These are phyloP conservation scores for Marasmius tenuissimus DNA, from an alignment of 1,284 basidiomycete genomes.

Conservation along the genomic window DNA sequence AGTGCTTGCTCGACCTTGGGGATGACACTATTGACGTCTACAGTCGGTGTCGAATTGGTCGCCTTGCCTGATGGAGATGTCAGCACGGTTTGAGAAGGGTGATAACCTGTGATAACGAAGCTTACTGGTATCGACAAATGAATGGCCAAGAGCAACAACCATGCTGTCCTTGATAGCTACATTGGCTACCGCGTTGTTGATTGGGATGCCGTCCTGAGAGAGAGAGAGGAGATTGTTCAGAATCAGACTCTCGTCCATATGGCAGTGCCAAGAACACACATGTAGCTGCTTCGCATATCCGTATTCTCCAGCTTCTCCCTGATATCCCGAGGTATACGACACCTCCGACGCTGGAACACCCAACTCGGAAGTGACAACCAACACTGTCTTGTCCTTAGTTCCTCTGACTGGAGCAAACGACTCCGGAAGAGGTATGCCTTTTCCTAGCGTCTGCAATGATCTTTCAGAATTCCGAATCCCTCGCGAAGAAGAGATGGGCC, in stretches of 20 bases:
- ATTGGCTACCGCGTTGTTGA: conserved; percentile 51
- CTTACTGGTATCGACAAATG: conserved; percentile 48
- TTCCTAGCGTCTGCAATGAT: too few species aligned
- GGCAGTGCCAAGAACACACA: background rate
- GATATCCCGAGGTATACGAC: background rate
- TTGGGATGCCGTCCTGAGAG: conserved; percentile 40
- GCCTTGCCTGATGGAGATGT: conserved; percentile 28
- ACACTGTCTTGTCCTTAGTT: too few species aligned
- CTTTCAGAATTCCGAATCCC: too few species aligned
- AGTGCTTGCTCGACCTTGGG: conserved; percentile 27
- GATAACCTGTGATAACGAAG: conserved; percentile 13
- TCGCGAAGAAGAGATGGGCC: too few species aligned
- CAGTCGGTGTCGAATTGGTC: conserved; percentile 28
- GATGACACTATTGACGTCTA: conserved; percentile 27
- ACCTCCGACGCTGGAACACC: too few species aligned
- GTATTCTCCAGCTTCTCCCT: background rate
- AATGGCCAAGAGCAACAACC: conserved; percentile 48
- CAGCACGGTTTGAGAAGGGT: background rate
- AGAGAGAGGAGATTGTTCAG: background rate
- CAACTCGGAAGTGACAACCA: too few species aligned
- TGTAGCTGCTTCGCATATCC: background rate
- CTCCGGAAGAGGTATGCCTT: too few species aligned
- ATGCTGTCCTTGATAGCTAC: conserved; percentile 40
- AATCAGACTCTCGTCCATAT: too few species aligned
- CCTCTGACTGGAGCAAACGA: too few species aligned